Percentiles rank a stretch among this genome's conserved stretches.
Conservation (phyloP, 768 basidiomycete genomes). For the Hypholoma fasciculare region DNA sequence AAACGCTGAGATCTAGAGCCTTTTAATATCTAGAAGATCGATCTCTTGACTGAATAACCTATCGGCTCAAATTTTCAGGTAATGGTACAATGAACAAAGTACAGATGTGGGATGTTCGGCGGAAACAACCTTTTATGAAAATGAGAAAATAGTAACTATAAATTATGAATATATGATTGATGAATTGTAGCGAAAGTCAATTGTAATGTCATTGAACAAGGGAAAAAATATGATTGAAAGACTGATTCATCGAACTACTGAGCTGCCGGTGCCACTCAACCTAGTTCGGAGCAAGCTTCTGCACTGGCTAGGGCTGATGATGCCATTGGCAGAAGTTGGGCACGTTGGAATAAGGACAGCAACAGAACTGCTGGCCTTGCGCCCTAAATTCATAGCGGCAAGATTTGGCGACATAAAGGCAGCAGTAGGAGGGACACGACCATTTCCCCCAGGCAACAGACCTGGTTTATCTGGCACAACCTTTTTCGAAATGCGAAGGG, state of each 20-base stretch:
- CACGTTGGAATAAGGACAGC: slow-evolving; percentile 24
- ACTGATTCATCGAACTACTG: slow-evolving; percentile 17
- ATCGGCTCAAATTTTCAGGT: too few species aligned
- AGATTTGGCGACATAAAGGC: slow-evolving; percentile 11
- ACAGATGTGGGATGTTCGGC: too few species aligned
- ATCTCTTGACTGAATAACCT: too few species aligned
- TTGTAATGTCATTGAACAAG: too few species aligned
- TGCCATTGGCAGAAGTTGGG: slow-evolving; percentile 9
- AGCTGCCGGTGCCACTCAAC: slow-evolving; percentile 7
- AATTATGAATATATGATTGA: not conserved
- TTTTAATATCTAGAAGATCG: too few species aligned
- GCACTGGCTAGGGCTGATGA: slow-evolving; percentile 13
- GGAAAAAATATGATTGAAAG: not conserved
- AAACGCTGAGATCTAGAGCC: not conserved
- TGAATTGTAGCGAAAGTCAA: too few species aligned
- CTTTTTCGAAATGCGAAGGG: slow-evolving; percentile 8
- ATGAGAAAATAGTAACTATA: not conserved
- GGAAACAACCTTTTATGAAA: not conserved
- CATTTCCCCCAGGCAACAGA: not conserved
- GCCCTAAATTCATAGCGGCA: not conserved
- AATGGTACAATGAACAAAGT: too few species aligned
- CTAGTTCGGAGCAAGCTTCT: slow-evolving; percentile 22
- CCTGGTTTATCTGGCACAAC: not conserved
- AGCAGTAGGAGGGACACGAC: slow-evolving; percentile 6
- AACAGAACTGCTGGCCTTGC: slow-evolving; percentile 17